Evolutionary conservation across 768 basidiomycete species (phyloP), one percentile per base, ranked within the genome.

Genomic region (Symmetrospora coprosmae): DNA sequence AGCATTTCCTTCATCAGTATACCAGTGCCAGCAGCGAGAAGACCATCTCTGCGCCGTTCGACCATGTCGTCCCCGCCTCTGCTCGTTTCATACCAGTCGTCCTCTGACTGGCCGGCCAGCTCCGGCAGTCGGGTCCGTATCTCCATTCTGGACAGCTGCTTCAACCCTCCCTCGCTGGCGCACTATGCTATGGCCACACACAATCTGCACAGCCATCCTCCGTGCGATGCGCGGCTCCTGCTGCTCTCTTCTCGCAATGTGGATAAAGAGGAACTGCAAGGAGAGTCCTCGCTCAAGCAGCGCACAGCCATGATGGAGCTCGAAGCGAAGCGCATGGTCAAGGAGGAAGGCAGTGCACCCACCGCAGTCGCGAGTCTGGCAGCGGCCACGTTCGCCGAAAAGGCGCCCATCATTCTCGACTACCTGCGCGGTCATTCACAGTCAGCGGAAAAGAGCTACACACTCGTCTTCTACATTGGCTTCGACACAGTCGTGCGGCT

Each of bases 391-490:
- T 58, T 58, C 23, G 55, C 55, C 4, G 55, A 58, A 7, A 58
- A 58, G 28, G 55, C 55, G 7, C 55, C 55, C 4, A 58, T 58
- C 16, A 58, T 58, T 27, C 55, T 43, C 27, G 30, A 11, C 5
- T 38, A 58, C 30, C 31, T 58, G 14, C n/a, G n/a, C n/a, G n/a
- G n/a, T n/a, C n/a, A n/a, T n/a, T n/a, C n/a, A n/a, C 41, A 31
- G 28, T 30, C 40, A 37, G 13, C 49, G 38, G 21, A 5, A 50
- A 13, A 19, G 14, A 13, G 14, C 17, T 53, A 25, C 28, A 58
- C 55, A 14, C 55, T 58, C 41, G 40, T 46, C 43, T 58, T 58
- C 55, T 58, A 45, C 55, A 58, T 58, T 30, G 55, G 55, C 40
- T 58, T 58, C 31, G 55, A 58, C 31, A 58, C 55, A 4, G 55